A percentile compares a stretch with the other conserved stretches of the same genome.
Conservation (phyloP, 2,329 filamentous ascomycete genomes). For the Tolypocladium capitatum region DNA sequence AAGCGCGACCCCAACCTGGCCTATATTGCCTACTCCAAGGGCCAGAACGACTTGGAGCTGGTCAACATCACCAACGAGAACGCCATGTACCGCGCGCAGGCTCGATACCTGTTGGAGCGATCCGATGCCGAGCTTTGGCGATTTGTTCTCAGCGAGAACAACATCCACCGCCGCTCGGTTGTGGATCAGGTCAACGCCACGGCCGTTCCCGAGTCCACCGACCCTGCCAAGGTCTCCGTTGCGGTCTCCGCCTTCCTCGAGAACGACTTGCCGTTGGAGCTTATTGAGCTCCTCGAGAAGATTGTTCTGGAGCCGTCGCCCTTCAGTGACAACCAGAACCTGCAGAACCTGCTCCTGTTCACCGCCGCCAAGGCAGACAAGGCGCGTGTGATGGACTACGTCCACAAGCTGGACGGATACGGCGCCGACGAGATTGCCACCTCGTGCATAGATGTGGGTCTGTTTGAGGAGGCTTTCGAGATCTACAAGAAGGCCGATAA, state of each 20-base stretch:
- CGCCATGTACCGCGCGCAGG: conserved; percentile 98
- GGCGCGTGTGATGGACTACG: conserved; percentile 87
- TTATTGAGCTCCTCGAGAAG: conserved; percentile 97
- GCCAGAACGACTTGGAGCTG: conserved; percentile 91
- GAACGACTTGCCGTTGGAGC: conserved; percentile 79
- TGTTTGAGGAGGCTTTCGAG: conserved; percentile 94
- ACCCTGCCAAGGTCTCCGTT: conserved; percentile 88
- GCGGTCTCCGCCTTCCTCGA: conserved; percentile 88
- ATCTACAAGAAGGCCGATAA: conserved; percentile 97
- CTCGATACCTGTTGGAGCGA: conserved; percentile 83
- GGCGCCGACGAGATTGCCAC: conserved; percentile 84
- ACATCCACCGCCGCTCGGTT: conserved; percentile 83
- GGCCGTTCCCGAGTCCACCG: conserved; percentile 81
- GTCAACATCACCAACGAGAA: conserved; percentile 99
- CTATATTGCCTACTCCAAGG: conserved; percentile 90
- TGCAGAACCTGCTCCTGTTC: conserved; percentile 93
- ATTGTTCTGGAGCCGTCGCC: conserved; percentile 98
- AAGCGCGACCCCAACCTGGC: conserved; percentile 95
- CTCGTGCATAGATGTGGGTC: conserved; percentile 85
- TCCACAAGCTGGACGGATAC: conserved; percentile 80
- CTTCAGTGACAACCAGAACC: conserved; percentile 92
- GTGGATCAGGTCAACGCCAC: conserved; percentile 95
- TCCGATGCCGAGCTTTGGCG: conserved; percentile 84
- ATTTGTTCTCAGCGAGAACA: conserved; percentile 91
- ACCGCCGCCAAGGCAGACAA: conserved; percentile 97